Evolutionary conservation across 768 basidiomycete species (phyloP).

Genomic region (Pisolithus tinctorius): DNA sequence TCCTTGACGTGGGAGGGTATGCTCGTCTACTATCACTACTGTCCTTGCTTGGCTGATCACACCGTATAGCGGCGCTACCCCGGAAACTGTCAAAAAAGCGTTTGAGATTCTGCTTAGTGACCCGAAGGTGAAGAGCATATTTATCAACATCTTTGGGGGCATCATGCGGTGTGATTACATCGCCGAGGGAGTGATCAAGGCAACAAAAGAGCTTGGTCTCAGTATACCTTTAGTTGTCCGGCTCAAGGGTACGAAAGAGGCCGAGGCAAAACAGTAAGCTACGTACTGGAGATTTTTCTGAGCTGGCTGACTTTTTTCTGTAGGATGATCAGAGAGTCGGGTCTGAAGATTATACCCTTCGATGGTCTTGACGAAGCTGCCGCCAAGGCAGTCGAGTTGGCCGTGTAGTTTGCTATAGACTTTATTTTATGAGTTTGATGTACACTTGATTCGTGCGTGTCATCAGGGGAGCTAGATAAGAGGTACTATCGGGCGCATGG

Average conservation of each 20-base stretch:
- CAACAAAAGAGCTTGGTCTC: constrained; percentile 84
- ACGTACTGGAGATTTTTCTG: not conserved
- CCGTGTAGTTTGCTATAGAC: constrained; percentile 33
- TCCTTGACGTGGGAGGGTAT: constrained; percentile 96
- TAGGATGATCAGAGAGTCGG: constrained; percentile 91
- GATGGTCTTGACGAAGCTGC: constrained; percentile 93
- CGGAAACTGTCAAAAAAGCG: constrained; percentile 99
- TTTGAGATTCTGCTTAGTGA: constrained; percentile 92
- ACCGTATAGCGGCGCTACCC: constrained; percentile 79
- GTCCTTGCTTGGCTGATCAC: constrained; percentile 1
- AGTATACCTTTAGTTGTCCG: constrained; percentile 87
- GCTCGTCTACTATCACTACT: constrained; percentile 8
- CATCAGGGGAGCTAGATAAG: constrained; percentile 25
- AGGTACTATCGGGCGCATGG: constrained; percentile 16
- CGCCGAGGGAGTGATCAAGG: constrained; percentile 97
- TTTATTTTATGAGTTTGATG: no score
- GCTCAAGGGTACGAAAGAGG: constrained; percentile 95
- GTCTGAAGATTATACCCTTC: constrained; percentile 88
- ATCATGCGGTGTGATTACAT: constrained; percentile 99
- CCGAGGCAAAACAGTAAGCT: constrained; percentile 88
- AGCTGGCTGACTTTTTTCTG: constrained; percentile 2
- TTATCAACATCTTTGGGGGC: constrained; percentile 97
- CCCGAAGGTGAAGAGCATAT: constrained; percentile 93
- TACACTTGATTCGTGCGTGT: no score
- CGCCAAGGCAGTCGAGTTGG: constrained; percentile 67